Evolutionary conservation across 805 yeast genomes (phyloP), one percentile per base, ranked within the genome.

Genomic region (Candida fluviatilis): DNA sequence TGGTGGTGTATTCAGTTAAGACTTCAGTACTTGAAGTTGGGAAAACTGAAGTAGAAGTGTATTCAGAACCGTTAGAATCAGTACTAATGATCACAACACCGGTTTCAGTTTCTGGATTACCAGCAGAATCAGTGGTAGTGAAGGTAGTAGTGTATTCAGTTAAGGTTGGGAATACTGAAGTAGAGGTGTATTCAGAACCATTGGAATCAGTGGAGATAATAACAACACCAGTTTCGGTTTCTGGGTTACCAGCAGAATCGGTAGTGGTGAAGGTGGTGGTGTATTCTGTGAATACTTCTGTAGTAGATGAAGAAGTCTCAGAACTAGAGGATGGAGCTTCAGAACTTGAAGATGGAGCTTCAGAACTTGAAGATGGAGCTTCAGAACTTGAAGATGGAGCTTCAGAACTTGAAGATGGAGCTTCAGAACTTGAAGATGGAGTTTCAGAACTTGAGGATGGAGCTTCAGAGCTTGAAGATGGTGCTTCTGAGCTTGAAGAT

Each of bases 51-150:
- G 50, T 43, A 4, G 44, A 25, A 12, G 50, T 43, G 37, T 21
- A 30, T 21, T 31, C 31, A 6, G 18, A 12, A 5, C 50, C 48
- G 11, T 15, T 28, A 1, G 41, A 15, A 31, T 41, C 36, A 28
- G 50, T 41, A 1, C 44, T 29, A 3, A 43, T n/a, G n/a, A n/a
- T n/a, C n/a, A n/a, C n/a, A n/a, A n/a, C n/a, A n/a, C n/a, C n/a
- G n/a, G n/a, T n/a, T 13, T 48, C 48, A 7, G 55, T 53, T 5
- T 37, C 38, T 3, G 41, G 37, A 13, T 35, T 36, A 14, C 52
- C 48, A 13, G 29, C 44, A 24, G 38, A 19, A 13, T 37, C 43
- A 7, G 49, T 38, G 11, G 45, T 40, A 5, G 45, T 40, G 23
- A 40, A 35, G 1, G 44, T 36, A 4, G 48, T 46, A 13, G 42